Evolutionary conservation across 441 rosid genomes (phyloP).

Genomic region (Brassica balearica): DNA sequence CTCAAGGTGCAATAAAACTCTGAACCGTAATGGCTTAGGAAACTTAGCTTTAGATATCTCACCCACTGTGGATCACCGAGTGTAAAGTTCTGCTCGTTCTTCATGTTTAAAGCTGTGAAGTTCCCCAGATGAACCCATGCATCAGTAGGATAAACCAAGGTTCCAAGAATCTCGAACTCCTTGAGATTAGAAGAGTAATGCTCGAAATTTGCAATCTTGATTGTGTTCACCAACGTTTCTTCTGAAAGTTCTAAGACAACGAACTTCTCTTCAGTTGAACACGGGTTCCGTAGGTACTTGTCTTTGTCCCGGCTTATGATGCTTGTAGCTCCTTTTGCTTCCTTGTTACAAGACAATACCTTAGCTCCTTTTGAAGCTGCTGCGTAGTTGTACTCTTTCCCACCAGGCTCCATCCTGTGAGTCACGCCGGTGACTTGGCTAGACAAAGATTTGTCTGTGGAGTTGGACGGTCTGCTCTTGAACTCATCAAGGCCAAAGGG

Average conservation of each 20-base stretch:
- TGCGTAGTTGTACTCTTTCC: conserved; percentile 85
- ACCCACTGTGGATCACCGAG: conserved; percentile 81
- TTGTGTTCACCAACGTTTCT: conserved; percentile 88
- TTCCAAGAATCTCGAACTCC: conserved; percentile 80
- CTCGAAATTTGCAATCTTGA: conserved; percentile 87
- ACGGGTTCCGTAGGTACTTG: conserved; percentile 94
- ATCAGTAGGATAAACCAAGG: conserved; percentile 81
- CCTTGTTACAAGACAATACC: conserved; percentile 80
- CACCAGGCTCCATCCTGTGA: conserved; percentile 91
- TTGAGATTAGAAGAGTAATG: conserved; percentile 89
- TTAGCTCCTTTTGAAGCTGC: conserved; percentile 92
- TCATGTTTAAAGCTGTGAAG: conserved; percentile 80
- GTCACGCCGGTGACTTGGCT: conserved; percentile 68
- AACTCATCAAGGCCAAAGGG: conserved; percentile 87
- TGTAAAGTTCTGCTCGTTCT: conserved; percentile 69
- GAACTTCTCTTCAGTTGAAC: conserved; percentile 87
- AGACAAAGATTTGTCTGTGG: conserved; percentile 60
- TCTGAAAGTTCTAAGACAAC: conserved; percentile 88
- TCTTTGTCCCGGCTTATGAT: conserved; percentile 82
- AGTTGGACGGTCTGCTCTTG: conserved; percentile 72
- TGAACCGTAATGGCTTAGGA: conserved; percentile 80
- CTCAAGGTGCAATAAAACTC: conserved; percentile 95
- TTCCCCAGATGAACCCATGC: conserved; percentile 79
- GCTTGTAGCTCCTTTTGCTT: conserved; percentile 89
- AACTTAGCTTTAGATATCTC: conserved; percentile 78